A percentile compares a stretch with the other conserved stretches of the same genome.
Conservation (phyloP, 805 yeast genomes). For the Myxozyma neglecta region DNA sequence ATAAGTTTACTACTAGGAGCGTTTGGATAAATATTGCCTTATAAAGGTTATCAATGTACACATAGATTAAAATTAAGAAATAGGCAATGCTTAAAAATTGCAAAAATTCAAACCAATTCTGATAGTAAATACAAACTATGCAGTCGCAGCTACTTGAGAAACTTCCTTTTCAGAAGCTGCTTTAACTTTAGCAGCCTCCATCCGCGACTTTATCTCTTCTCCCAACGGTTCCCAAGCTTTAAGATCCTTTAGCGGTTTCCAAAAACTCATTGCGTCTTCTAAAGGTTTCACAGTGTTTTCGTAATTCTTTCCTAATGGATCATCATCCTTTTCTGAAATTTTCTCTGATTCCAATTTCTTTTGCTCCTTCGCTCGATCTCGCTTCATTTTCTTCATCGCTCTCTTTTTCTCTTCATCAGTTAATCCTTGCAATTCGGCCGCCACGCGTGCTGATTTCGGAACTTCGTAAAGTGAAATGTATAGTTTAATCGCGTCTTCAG, state of each 20-base stretch:
- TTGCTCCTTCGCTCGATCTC: slow-evolving; percentile 45
- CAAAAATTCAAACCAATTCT: background rate
- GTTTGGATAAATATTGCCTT: background rate
- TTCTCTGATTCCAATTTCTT: slow-evolving; percentile 44
- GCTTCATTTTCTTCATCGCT: slow-evolving; percentile 44
- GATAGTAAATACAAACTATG: background rate
- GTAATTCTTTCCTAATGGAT: slow-evolving; percentile 52
- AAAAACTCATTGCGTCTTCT: slow-evolving; percentile 46
- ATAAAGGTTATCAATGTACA: background rate
- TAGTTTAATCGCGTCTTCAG: slow-evolving; percentile 61
- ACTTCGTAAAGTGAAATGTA: slow-evolving; percentile 47
- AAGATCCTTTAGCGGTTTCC: slow-evolving; percentile 39
- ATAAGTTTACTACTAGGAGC: too few relatives aligned
- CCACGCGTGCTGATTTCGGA: slow-evolving; percentile 25
- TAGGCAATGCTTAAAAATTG: background rate
- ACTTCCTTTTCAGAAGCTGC: background rate
- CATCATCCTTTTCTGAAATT: slow-evolving; percentile 41
- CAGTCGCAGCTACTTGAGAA: background rate
- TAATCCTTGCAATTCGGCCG: slow-evolving; percentile 35
- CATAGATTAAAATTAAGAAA: background rate
- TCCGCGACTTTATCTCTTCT: slow-evolving; percentile 10
- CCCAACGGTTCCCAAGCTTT: slow-evolving; percentile 13
- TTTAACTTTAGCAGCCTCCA: slow-evolving; percentile 6
- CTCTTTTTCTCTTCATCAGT: slow-evolving; percentile 39
- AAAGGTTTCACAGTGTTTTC: slow-evolving; percentile 44